A percentile compares a stretch with the other conserved stretches of the same genome.
phyloP scores from a whole-genome alignment of 169 alveolate genomes.

The Cryptosporidium baileyi region DNA sequence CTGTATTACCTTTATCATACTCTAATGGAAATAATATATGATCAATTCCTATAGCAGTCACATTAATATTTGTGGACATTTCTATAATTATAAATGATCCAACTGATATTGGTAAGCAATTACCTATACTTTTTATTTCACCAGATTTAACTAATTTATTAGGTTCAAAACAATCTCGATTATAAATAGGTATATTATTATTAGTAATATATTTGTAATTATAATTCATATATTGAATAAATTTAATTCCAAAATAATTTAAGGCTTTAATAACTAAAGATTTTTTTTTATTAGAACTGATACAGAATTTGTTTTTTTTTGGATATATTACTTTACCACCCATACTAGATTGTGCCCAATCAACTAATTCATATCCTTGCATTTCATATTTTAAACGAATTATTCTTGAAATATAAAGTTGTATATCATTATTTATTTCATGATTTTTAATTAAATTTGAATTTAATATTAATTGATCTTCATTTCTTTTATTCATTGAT shows the following conservation, averaged over 20 bases:
- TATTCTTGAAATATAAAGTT: neutral
- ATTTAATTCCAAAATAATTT: neutral
- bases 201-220: neutral
- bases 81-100: conserved; percentile 13
- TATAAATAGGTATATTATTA: neutral
- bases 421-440: neutral
- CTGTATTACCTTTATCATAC: conserved; percentile 50
- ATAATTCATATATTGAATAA: neutral
- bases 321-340: conserved; percentile 49
- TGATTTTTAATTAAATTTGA: neutral
- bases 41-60: conserved; percentile 33
- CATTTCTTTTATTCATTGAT: conserved; percentile 39
- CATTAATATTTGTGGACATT: conserved; percentile 12
- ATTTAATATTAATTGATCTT: neutral
- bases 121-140: conserved; percentile 8
- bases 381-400: neutral
- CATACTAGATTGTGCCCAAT: conserved; percentile 63
- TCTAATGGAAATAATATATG: conserved; percentile 35
- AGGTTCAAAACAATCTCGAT: conserved; percentile 31
- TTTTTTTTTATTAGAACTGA: neutral
- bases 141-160: conserved; percentile 5
- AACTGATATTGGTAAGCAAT: neutral
- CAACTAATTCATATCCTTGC: conserved; percentile 7
- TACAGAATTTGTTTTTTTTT: conserved; percentile 12
- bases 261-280: conserved; percentile 12